These are phyloP conservation scores for Penicillium olsonii DNA, from an alignment of 2,329 filamentous ascomycete species.

Conservation along the genomic window DNA sequence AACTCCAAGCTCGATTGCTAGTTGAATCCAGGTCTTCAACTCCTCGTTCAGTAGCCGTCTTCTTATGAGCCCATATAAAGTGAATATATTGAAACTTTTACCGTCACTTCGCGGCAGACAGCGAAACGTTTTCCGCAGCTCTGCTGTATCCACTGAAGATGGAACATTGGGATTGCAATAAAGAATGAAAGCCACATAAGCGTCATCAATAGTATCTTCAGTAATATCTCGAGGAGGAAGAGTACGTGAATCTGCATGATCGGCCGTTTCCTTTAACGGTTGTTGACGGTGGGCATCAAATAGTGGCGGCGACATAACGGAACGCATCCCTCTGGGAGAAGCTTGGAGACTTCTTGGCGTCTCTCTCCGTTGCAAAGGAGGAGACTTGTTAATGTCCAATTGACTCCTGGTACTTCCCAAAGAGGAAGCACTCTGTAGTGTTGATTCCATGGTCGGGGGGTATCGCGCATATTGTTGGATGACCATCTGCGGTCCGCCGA, in stretches of 20 bases:
- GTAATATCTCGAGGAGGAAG: constrained; percentile 70
- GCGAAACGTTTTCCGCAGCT: constrained; percentile 74
- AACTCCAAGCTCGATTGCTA: constrained; percentile 84
- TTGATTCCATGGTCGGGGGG: constrained; percentile 35
- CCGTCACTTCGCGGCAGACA: constrained; percentile 83
- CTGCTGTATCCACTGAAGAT: constrained; percentile 66
- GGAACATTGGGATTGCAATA: constrained; percentile 86
- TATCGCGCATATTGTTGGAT: constrained; percentile 44
- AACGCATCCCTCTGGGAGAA: constrained; percentile 37
- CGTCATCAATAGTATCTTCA: constrained; percentile 72
- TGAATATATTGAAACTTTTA: constrained; percentile 78
- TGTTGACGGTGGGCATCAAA: constrained; percentile 34
- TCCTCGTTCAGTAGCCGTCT: constrained; percentile 71
- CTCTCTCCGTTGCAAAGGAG: constrained; percentile 39
- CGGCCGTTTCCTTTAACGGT: constrained; percentile 32
- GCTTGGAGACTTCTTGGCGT: constrained; percentile 42
- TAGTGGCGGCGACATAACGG: constrained; percentile 41
- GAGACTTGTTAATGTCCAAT: constrained; percentile 35
- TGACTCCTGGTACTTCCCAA: constrained; percentile 37
- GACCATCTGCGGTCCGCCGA: constrained; percentile 31
- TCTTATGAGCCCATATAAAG: constrained; percentile 76
- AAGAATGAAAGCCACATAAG: constrained; percentile 81
- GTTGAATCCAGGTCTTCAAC: constrained; percentile 88
- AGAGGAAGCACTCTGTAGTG: constrained; percentile 41
- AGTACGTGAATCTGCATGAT: constrained; percentile 49